Evolutionary conservation across 352 stramenopile species (phyloP).

Genomic region (Phytopythium boreale): DNA sequence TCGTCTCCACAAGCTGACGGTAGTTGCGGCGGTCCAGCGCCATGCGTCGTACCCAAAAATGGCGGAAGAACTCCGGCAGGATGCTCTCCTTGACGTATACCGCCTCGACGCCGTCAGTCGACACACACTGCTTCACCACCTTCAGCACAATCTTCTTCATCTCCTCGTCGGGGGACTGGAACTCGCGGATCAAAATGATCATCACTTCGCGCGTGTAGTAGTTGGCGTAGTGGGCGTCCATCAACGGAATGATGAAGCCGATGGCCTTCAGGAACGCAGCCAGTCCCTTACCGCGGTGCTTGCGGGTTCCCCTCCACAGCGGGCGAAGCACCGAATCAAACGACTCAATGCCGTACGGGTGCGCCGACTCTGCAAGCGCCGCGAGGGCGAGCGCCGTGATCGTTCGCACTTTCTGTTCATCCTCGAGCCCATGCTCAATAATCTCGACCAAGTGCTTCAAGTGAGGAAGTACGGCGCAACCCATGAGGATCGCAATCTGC

Average conservation of each 20-base stretch:
- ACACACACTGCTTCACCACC: conserved; percentile 98
- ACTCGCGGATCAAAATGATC: conserved; percentile 98
- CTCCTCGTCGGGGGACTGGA: conserved; percentile 98
- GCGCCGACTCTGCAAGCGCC: conserved; percentile 95
- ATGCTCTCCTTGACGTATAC: conserved; percentile 98
- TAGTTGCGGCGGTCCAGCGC: conserved; percentile 97
- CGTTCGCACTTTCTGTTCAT: conserved; percentile 98
- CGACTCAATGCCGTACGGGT: conserved; percentile 99
- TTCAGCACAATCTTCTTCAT: conserved; percentile 99
- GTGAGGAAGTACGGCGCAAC: conserved; percentile 97
- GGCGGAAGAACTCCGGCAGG: conserved; percentile 97
- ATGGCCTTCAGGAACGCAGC: conserved; percentile 99
- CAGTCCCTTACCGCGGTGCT: conserved; percentile 97
- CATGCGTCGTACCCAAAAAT: conserved; percentile 99
- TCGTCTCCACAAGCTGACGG: conserved; percentile 98
- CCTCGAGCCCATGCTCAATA: conserved; percentile 96
- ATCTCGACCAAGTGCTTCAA: conserved; percentile 98
- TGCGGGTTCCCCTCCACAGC: conserved; percentile 97
- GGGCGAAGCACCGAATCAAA: conserved; percentile 98
- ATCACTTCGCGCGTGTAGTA: conserved; percentile 99
- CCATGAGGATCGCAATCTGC: conserved; percentile 99
- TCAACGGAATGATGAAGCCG: conserved; percentile 99
- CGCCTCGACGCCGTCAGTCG: conserved; percentile 97
- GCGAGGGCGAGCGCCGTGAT: conserved; percentile 98
- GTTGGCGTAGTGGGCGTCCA: conserved; percentile 99